Evolutionary conservation across 139 green algal genomes (phyloP), one percentile per base, ranked within the genome.

Genomic region (Coccomyxa sp.): DNA sequence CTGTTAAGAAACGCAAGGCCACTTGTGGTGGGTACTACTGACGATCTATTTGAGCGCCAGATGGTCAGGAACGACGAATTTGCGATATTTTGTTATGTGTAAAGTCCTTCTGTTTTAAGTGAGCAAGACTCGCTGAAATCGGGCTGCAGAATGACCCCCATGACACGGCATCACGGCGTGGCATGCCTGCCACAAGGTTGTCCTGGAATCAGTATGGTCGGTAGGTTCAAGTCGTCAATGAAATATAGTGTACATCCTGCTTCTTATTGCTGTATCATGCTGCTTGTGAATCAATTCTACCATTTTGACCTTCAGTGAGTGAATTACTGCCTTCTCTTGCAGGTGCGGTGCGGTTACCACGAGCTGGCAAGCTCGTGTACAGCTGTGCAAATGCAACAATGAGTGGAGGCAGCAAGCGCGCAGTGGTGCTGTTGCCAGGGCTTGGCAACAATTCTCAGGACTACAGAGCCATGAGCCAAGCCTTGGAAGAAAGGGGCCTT

Each of bases 391-490:
- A 71, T 21, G 63, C 18, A 1, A 71, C 63, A 71, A 11, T 28
- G 63, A 28, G 63, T 71, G 18, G 18, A 21, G 10, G 63, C 18
- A 4, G 63, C 18, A 21, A 71, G 63, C 63, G 87, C 21, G 89
- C 87, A 57, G 91, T 97, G 4, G 71, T 96, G 15, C 91, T 97
- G 45, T 85, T 96, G 16, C 93, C 94, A 13, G 95, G 95, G 30
- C 86, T 98, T 23, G 95, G 93, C 79, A 98, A 98, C 90, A 95
- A 93, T 75, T 82, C 90, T 0, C 88, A 84, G 45, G 95, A 97
- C 87, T 97, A 97, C 85, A 81, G 79, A 10, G 78, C 78, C 10
- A 85, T 96, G 58, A 81, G 86, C 27, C 76, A 67, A n/a, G 59
- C 86, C 58, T 85, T 96, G 77, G 27, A 86, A 38, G 45, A 58